phyloP scores from a whole-genome alignment of 345 rosid genomes.

The Boechera retrofracta region DNA sequence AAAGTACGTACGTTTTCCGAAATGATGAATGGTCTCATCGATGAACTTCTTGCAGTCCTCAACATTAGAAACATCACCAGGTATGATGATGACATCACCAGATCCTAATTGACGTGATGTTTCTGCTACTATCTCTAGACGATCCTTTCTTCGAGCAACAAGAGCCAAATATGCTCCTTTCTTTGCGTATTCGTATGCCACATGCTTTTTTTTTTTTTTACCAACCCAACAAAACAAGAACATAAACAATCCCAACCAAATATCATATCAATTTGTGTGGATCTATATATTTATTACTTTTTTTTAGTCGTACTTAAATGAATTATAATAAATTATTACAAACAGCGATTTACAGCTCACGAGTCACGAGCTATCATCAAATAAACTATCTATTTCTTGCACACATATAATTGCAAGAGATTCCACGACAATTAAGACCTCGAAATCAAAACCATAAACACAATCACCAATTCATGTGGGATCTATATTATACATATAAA shows the following conservation, averaged over 20 bases:
- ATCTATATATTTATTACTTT: too few relatives aligned
- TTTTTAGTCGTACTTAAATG: too few relatives aligned
- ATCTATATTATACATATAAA: too few relatives aligned
- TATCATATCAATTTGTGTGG: too few relatives aligned
- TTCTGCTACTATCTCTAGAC: conserved; percentile 36
- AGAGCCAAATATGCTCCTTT: conserved; percentile 46
- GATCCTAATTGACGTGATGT: conserved; percentile 42
- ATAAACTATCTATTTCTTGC: too few relatives aligned
- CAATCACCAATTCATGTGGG: too few relatives aligned
- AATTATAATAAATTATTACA: too few relatives aligned
- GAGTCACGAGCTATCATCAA: too few relatives aligned
- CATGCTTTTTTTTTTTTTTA: conserved; percentile 17
- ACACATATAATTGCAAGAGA: too few relatives aligned
- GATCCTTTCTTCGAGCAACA: conserved; percentile 43
- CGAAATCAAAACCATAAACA: too few relatives aligned
- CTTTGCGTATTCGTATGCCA: conserved; percentile 48
- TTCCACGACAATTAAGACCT: too few relatives aligned
- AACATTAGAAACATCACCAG: conserved; percentile 41
- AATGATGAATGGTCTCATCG: conserved; percentile 33
- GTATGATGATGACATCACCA: conserved; percentile 32
- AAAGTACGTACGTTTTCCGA: conserved; percentile 39
- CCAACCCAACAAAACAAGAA: neutral
- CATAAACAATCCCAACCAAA: neutral
- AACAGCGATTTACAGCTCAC: too few relatives aligned
- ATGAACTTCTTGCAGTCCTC: conserved; percentile 45